phyloP scores from a whole-genome alignment of 805 yeast species.

The Huiozyma sinensis region DNA sequence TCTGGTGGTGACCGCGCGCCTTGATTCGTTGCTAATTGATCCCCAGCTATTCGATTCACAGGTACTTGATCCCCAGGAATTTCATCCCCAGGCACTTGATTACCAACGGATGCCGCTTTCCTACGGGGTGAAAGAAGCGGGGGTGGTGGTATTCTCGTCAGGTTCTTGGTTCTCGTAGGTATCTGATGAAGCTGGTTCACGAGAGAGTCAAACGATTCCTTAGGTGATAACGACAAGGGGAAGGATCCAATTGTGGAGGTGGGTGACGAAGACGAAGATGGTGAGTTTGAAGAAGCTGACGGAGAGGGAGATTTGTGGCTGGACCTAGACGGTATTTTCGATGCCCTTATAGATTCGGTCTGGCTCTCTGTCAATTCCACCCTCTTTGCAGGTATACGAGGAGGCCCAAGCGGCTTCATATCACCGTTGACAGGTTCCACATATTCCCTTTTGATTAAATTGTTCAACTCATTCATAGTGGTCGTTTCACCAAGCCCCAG shows the following conservation, averaged over 20 bases:
- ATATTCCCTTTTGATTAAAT: slow-evolving; percentile 9
- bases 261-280: background rate
- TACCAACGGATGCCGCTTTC: background rate
- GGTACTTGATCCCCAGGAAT: slow-evolving; percentile 4
- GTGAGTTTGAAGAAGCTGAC: slow-evolving; percentile 17
- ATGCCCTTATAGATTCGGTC: slow-evolving; percentile 5
- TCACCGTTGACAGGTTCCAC: slow-evolving; percentile 2
- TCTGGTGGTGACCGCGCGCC: slow-evolving; percentile 1
- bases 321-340: slow-evolving; percentile 1
- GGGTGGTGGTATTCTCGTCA: slow-evolving; percentile 21
- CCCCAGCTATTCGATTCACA: background rate
- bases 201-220: background rate
- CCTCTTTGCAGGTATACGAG: slow-evolving; percentile 14
- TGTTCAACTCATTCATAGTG: slow-evolving; percentile 24
- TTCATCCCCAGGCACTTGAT: background rate
- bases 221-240: background rate
- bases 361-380: slow-evolving; percentile 13
- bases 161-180: background rate
- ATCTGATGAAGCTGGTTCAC: background rate
- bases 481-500: slow-evolving; percentile 28
- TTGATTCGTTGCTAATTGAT: slow-evolving; percentile 4
- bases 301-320: slow-evolving; percentile 13
- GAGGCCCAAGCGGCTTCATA: slow-evolving; percentile 12
- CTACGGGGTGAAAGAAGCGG: slow-evolving; percentile 12
- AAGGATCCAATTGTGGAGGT: background rate